Conservation (phyloP, 306 rosid genomes). For the Sphenostylis stenocarpa region DNA sequence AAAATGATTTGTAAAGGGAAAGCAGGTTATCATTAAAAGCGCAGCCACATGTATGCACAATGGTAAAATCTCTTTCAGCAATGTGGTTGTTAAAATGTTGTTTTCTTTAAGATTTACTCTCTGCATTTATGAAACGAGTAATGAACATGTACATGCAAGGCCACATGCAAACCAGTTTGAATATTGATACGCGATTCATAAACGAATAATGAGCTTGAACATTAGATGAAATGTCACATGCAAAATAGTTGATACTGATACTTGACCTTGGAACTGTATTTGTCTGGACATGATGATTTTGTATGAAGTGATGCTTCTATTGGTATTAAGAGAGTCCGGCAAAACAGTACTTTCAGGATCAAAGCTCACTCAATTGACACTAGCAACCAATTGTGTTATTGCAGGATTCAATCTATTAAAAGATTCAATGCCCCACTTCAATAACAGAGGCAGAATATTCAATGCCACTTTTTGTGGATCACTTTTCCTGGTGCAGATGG, state of each 20-base stretch:
- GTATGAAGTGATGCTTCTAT: not conserved
- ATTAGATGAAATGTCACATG: conserved; percentile 4
- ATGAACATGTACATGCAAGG: not conserved
- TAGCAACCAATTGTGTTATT: not conserved
- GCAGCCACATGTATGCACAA: conserved; percentile 16
- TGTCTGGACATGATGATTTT: not conserved
- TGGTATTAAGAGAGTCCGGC: not conserved
- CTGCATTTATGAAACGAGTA: conserved; percentile 7
- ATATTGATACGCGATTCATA: not conserved
- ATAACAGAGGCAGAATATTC: not conserved
- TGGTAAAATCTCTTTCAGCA: not conserved
- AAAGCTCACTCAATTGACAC: not conserved
- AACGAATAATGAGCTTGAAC: conserved; percentile 7
- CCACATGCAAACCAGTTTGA: conserved; percentile 12
- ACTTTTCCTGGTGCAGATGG: not conserved
- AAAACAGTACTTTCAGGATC: not conserved
- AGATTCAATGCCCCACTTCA: not conserved
- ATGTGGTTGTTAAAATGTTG: conserved; percentile 18
- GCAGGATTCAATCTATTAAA: not conserved
- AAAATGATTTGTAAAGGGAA: not conserved
- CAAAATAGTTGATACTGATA: not conserved
- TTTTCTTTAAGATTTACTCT: not conserved
- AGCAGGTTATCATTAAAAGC: not conserved
- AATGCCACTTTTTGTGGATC: not conserved
- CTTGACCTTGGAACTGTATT: not conserved